Evolutionary conservation across 2,329 filamentous ascomycete species (phyloP).

Genomic region (Paraconiothyrium sp.): DNA sequence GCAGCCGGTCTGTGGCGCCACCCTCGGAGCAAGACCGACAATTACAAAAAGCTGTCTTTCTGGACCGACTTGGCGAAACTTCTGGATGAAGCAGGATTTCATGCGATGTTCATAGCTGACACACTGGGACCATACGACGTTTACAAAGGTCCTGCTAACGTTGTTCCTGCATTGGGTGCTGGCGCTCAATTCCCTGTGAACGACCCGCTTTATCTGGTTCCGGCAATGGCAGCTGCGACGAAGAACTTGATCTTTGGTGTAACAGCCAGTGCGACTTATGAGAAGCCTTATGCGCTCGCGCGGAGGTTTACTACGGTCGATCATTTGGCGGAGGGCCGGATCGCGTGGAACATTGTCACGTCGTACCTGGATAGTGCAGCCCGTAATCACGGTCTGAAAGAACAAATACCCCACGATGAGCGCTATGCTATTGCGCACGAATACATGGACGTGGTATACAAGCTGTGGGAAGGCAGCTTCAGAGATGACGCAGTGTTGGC

Average conservation of each 20-base stretch:
- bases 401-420: constrained; percentile 70
- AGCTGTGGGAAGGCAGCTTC: constrained; percentile 72
- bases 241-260: constrained; percentile 70
- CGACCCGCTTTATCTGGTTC: constrained; percentile 68
- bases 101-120: constrained; percentile 49
- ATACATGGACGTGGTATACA: constrained; percentile 73
- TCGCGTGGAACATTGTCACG: constrained; percentile 65
- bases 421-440: constrained; percentile 73
- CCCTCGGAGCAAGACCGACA: constrained; percentile 11
- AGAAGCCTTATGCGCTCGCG: constrained; percentile 71
- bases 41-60: constrained; percentile 40
- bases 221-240: constrained; percentile 72
- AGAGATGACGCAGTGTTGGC: constrained; percentile 61
- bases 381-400: constrained; percentile 63
- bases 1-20: constrained; percentile 51
- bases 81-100: constrained; percentile 43
- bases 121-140: constrained; percentile 72
- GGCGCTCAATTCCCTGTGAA: constrained; percentile 74
- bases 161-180: constrained; percentile 65
- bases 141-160: constrained; percentile 64
- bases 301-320: constrained; percentile 70
- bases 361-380: constrained; percentile 72
- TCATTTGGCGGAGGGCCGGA: constrained; percentile 68
- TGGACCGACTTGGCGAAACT: constrained; percentile 29
- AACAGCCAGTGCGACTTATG: constrained; percentile 71